These are phyloP conservation scores for Rhizopogon salebrosus DNA, from an alignment of 768 basidiomycete species.

Conservation along the genomic window DNA sequence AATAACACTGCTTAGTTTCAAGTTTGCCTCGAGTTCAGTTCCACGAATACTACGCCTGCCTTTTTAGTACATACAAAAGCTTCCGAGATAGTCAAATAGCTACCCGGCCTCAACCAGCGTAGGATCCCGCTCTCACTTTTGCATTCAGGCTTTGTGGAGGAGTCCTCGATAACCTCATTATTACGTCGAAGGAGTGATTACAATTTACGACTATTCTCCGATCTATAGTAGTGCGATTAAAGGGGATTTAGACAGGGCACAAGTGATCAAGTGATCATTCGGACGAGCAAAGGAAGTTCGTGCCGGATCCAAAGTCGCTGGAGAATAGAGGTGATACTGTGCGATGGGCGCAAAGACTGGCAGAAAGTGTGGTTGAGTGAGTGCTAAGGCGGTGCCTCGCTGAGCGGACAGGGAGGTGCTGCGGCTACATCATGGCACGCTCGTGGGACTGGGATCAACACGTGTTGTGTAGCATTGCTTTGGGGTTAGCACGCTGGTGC, in stretches of 20 bases:
- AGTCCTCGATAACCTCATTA: background rate
- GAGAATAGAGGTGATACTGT: background rate
- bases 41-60: constrained; percentile 1
- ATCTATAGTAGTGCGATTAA: background rate
- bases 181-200: background rate
- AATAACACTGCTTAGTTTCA: background rate
- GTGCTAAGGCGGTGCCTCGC: background rate
- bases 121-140: background rate
- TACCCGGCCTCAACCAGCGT: background rate
- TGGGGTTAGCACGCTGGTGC: constrained; percentile 24
- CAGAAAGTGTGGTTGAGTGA: background rate
- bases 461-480: constrained; percentile 21
- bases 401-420: constrained; percentile 7
- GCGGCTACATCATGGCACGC: constrained; percentile 21
- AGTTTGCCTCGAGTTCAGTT: no score
- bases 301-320: background rate
- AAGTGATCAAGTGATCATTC: no score
- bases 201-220: background rate
- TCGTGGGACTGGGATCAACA: constrained; percentile 27
- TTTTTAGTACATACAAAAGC: background rate
- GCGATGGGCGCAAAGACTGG: background rate
- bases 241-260: background rate
- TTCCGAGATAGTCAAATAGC: background rate
- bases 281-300: background rate
- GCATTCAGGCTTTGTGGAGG: background rate